Evolutionary conservation across 768 basidiomycete genomes (phyloP).

Genomic region (Coprinellus aureogranulatus): DNA sequence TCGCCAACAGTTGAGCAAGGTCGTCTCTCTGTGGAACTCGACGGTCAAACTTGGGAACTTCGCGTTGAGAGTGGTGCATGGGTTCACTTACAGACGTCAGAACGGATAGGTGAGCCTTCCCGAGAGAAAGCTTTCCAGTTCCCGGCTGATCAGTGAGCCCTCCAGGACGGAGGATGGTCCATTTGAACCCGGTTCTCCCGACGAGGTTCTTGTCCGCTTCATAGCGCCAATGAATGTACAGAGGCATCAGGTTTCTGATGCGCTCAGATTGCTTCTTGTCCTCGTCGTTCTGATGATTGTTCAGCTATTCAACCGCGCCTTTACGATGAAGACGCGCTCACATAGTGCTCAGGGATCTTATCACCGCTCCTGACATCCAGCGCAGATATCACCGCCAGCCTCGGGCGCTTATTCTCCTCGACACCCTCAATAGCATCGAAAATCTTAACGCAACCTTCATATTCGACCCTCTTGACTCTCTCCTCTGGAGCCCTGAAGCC

Average conservation of each 20-base stretch:
- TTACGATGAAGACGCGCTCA: constrained; percentile 19
- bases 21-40: constrained; percentile 47
- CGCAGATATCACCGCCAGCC: constrained; percentile 58
- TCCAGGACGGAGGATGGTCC: constrained; percentile 66
- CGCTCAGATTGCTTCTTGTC: constrained; percentile 44
- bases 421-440: constrained; percentile 65
- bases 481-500: constrained; percentile 58
- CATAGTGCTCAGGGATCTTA: constrained; percentile 51
- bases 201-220: constrained; percentile 48
- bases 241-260: constrained; percentile 40
- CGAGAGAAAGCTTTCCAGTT: constrained; percentile 49
- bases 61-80: neutral
- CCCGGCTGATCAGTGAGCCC: constrained; percentile 48
- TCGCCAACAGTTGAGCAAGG: constrained; percentile 47
- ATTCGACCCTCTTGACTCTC: constrained; percentile 55
- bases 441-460: constrained; percentile 64
- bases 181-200: constrained; percentile 56
- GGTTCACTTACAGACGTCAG: constrained; percentile 43
- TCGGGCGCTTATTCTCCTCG: constrained; percentile 38
- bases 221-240: constrained; percentile 49
- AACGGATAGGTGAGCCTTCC: constrained; percentile 46
- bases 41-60: neutral
- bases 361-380: constrained; percentile 53
- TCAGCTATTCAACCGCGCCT: neutral
- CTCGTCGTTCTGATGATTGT: constrained; percentile 35